Evolutionary conservation across 352 stramenopile genomes (phyloP), one percentile per base, ranked within the genome.

Genomic region (Phytophthora aleatoria): DNA sequence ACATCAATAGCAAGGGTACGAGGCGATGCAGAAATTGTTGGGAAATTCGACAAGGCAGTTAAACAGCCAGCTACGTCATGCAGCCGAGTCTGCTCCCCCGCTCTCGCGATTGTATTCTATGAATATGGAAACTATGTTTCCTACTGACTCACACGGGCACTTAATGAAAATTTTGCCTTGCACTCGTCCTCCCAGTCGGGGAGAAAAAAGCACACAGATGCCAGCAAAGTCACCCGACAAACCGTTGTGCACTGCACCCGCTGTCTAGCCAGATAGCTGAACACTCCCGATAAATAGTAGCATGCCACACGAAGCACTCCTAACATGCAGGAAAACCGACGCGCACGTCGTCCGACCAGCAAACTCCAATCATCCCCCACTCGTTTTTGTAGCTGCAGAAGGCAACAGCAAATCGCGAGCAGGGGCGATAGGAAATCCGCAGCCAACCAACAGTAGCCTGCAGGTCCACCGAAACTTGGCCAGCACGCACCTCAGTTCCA

Each of bases 221-320:
- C n/a, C 27, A 52, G 69, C 48, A 15, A 16, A 31, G 27, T 20
- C 53, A 67, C 55, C 50, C 39, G 27, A 39, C 31, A 61, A 56
- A 43, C 44, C 49, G 31, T 60, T 44, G 30, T 38, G 47, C 38
- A 53, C 26, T 41, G 30, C 33, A 55, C 50, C 35, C 41, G 35
- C 48, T 56, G 41, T 16, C 12, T 44, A 20, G 20, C 27, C 44
- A 57, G 27, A 26, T 52, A 71, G 39, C 52, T 61, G 47, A 71
- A 62, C 51, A 72, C 62, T 71, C 61, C 61, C 61, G 36, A 71
- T 74, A 75, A 69, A 71, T 69, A 73, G 45, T 53, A 68, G 58
- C 58, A 66, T 68, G 52, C 54, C 60, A 60, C 48, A 69, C 61
- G 48, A 67, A 67, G 47, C 57, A 69, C 53, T 77, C 52, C 61